Evolutionary conservation across 768 basidiomycete species (phyloP).

Genomic region (Tricholomella constricta): DNA sequence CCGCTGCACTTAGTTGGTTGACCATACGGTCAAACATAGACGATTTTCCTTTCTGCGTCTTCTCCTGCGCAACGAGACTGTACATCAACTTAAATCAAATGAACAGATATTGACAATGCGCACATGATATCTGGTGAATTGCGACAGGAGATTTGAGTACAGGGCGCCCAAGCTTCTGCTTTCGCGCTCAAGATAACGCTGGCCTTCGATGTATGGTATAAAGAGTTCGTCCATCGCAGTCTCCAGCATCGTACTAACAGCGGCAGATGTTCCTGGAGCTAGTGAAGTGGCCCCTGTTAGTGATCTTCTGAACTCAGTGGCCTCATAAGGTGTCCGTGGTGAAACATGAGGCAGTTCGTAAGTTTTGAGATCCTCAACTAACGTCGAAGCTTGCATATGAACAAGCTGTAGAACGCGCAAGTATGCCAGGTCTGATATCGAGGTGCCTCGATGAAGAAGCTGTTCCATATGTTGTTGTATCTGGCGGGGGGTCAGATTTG

Average conservation of each 20-base stretch:
- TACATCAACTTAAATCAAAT: conserved; percentile 11
- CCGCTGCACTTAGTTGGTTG: conserved; percentile 80
- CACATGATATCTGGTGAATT: conserved; percentile 91
- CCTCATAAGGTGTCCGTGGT: conserved; percentile 65
- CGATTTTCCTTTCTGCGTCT: conserved; percentile 66
- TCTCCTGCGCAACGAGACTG: conserved; percentile 40
- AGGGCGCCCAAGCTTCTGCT: conserved; percentile 79
- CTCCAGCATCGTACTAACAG: conserved; percentile 89
- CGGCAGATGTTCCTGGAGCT: conserved; percentile 49
- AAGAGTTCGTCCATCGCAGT: conserved; percentile 96
- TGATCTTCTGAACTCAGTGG: conserved; percentile 59
- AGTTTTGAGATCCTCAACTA: conserved; percentile 90
- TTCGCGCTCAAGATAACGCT: conserved; percentile 90
- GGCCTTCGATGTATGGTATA: conserved; percentile 89
- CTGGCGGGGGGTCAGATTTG: conserved; percentile 39
- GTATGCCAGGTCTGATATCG: conserved; percentile 86
- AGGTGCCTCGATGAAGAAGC: conserved; percentile 72
- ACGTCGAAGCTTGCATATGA: conserved; percentile 71
- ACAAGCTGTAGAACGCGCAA: conserved; percentile 88
- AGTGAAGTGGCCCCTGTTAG: conserved; percentile 47
- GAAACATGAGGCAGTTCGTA: conserved; percentile 80
- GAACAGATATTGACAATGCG: conserved; percentile 23
- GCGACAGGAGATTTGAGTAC: conserved; percentile 68
- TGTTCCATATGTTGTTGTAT: conserved; percentile 97
- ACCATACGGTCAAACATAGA: conserved; percentile 92